Evolutionary conservation across 257 asterid species (phyloP).

Genomic region (Sherardia arvensis): DNA sequence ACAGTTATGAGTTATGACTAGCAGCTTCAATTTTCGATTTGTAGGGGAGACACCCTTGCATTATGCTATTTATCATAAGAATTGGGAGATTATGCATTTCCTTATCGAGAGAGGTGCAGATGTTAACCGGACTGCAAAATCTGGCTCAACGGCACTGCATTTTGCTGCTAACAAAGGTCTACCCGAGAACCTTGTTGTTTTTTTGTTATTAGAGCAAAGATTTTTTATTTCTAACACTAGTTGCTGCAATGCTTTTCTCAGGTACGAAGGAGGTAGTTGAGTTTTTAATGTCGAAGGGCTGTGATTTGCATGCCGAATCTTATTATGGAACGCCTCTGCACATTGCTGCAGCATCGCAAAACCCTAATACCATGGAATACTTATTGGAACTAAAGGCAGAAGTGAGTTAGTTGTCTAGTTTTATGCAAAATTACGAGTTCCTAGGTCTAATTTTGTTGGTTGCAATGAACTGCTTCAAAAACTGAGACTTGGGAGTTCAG

Average conservation of each 20-base stretch:
- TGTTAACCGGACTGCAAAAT: background rate
- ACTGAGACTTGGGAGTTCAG: background rate
- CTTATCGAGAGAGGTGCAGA: slow-evolving; percentile 19
- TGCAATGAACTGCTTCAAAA: background rate
- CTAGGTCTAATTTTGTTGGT: background rate
- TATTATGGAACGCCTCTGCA: slow-evolving; percentile 7
- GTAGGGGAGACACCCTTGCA: slow-evolving; percentile 21
- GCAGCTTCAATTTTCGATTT: background rate
- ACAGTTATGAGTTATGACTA: too few relatives aligned
- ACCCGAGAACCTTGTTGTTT: background rate
- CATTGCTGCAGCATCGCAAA: slow-evolving; percentile 7
- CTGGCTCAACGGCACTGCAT: slow-evolving; percentile 11
- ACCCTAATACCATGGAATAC: background rate
- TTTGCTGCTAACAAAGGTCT: slow-evolving; percentile 16
- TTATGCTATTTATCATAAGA: slow-evolving; percentile 4
- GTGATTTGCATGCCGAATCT: background rate
- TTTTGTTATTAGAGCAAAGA: too few relatives aligned
- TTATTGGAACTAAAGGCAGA: slow-evolving; percentile 7
- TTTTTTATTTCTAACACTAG: background rate
- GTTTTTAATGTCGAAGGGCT: slow-evolving; percentile 8
- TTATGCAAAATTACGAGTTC: background rate
- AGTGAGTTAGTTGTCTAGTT: slow-evolving; percentile 4
- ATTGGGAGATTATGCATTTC: background rate
- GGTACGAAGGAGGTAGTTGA: slow-evolving; percentile 1
- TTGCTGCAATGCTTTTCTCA: background rate